These are phyloP conservation scores for Juglanconis oblonga DNA, from an alignment of 2,329 filamentous ascomycete genomes.

Conservation along the genomic window DNA sequence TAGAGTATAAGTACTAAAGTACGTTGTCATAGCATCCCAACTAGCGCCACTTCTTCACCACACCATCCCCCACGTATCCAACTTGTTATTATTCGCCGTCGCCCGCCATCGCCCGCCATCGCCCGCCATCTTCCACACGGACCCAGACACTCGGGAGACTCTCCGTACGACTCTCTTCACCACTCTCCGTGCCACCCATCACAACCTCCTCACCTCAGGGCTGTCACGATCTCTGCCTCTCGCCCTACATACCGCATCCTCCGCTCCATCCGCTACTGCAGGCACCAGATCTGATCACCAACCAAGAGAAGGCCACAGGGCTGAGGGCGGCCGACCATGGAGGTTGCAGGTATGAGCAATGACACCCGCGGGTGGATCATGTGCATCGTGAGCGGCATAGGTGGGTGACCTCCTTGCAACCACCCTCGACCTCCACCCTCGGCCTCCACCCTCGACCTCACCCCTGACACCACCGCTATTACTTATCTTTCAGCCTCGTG, in stretches of 20 bases:
- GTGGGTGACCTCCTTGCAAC: conserved; percentile 38
- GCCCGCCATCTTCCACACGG: neutral
- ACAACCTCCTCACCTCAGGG: neutral
- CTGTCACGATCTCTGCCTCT: neutral
- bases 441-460: neutral
- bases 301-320: conserved; percentile 14
- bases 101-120: neutral
- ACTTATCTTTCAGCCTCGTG: neutral
- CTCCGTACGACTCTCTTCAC: neutral
- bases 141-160: neutral
- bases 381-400: conserved; percentile 75
- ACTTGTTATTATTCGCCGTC: neutral
- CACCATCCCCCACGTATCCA: neutral
- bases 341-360: conserved; percentile 55
- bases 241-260: neutral
- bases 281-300: conserved; percentile 11
- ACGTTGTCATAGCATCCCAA: too few species aligned
- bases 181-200: neutral
- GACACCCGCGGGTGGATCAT: conserved; percentile 94
- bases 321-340: conserved; percentile 33
- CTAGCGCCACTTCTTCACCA: neutral
- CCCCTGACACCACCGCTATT: neutral
- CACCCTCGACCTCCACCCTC: neutral
- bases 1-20: too few species aligned
- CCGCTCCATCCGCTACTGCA: conserved; percentile 9